These are phyloP conservation scores for Amanita jacksonii DNA, from an alignment of 768 basidiomycete genomes.

Conservation along the genomic window DNA sequence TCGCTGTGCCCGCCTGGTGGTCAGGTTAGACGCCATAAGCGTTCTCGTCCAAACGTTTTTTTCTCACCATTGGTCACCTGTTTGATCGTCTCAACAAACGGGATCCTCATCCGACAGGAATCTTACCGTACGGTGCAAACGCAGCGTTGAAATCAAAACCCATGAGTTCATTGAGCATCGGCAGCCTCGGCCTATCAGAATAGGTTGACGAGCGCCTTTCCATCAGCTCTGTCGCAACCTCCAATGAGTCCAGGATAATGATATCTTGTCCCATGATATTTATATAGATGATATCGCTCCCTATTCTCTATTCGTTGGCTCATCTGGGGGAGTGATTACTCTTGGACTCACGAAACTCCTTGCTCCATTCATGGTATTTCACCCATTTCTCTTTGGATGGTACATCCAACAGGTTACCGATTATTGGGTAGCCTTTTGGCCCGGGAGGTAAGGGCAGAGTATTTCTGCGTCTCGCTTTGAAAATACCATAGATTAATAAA, in stretches of 20 bases:
- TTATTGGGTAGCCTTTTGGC: too few species aligned
- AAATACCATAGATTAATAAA: too few species aligned
- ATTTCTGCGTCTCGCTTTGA: too few species aligned
- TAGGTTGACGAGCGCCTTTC: conserved; percentile 15
- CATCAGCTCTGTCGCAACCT: conserved; percentile 15
- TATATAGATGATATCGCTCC: not conserved
- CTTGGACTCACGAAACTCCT: too few species aligned
- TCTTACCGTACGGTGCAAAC: conserved; percentile 21
- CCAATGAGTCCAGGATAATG: conserved; percentile 12
- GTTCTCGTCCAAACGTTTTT: not conserved
- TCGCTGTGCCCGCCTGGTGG: conserved; percentile 20
- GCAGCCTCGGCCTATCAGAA: conserved; percentile 7
- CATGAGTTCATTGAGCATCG: not conserved
- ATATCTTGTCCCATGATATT: not conserved
- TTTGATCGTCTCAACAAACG: not conserved
- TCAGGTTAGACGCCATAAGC: conserved; percentile 4
- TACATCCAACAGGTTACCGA: not conserved
- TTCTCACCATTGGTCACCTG: not conserved
- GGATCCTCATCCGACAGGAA: not conserved
- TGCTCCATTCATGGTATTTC: too few species aligned
- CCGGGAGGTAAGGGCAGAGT: not conserved
- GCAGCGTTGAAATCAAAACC: conserved; percentile 14
- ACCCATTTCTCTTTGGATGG: too few species aligned
- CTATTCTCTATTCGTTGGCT: not conserved
- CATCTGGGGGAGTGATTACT: too few species aligned